phyloP scores from a whole-genome alignment of 331 rosid genomes.

The Erythrophleum ivorense region DNA sequence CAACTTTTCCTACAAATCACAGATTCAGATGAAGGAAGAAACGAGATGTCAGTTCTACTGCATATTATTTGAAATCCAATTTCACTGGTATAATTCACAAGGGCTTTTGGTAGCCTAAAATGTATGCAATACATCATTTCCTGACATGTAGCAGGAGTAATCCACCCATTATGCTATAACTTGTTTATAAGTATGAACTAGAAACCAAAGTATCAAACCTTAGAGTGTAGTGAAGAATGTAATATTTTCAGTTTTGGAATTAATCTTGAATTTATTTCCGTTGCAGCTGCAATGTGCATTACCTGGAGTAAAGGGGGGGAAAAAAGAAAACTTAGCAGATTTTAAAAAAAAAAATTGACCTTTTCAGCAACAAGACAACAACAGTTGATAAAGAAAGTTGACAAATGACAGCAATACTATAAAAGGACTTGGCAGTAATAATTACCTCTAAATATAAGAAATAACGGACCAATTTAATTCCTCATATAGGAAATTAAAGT shows the following conservation, averaged over 20 bases:
- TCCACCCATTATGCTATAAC: constrained; percentile 4
- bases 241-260: constrained; percentile 82
- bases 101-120: not conserved
- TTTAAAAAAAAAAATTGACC: not conserved
- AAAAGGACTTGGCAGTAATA: not conserved
- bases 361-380: constrained; percentile 28
- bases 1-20: constrained; percentile 1
- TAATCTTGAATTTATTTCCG: constrained; percentile 80
- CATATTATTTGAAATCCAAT: constrained; percentile 22
- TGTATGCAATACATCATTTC: not conserved
- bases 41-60: not conserved
- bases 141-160: constrained; percentile 3
- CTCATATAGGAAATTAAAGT: not conserved
- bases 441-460: not conserved
- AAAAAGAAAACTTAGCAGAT: constrained; percentile 1
- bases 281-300: constrained; percentile 97
- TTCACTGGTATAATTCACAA: constrained; percentile 6
- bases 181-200: constrained; percentile 8
- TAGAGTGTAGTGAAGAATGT: constrained; percentile 68
- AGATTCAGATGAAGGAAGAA: constrained; percentile 11
- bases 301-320: constrained; percentile 56
- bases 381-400: constrained; percentile 11
- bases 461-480: not conserved
- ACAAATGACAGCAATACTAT: constrained; percentile 28
- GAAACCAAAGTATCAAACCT: constrained; percentile 60